phyloP scores from a whole-genome alignment of 192 early-diverging fungal genomes.

The Coemansia sp. region DNA sequence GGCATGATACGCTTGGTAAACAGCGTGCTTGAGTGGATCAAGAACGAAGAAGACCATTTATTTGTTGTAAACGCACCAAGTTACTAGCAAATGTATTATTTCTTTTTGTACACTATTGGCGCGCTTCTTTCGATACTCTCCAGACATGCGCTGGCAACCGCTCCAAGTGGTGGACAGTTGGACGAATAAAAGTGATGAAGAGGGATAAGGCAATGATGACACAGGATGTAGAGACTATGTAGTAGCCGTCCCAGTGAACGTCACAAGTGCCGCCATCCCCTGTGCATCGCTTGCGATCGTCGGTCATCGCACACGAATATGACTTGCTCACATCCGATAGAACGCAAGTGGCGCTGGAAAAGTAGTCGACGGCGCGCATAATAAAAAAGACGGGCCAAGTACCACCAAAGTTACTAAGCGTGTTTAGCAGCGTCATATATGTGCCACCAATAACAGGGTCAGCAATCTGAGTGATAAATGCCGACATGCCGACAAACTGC shows the following conservation, averaged over 20 bases:
- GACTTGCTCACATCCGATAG: constrained; percentile 50
- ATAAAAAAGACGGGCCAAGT: constrained; percentile 97
- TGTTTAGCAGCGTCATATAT: constrained; percentile 90
- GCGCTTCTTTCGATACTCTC: constrained; percentile 51
- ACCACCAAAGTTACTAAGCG: constrained; percentile 95
- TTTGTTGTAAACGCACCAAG: constrained; percentile 76
- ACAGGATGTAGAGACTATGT: constrained; percentile 72
- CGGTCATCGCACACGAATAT: constrained; percentile 68
- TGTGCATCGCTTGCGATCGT: constrained; percentile 63
- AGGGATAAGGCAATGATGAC: constrained; percentile 68
- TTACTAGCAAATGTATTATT: constrained; percentile 51
- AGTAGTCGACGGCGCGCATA: constrained; percentile 87
- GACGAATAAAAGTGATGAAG: constrained; percentile 64
- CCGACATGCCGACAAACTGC: constrained; percentile 95
- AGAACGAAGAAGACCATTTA: constrained; percentile 72
- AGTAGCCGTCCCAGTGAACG: constrained; percentile 84
- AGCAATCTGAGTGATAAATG: constrained; percentile 93
- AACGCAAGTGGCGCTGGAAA: constrained; percentile 79
- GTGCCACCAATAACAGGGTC: constrained; percentile 95
- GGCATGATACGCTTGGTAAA: constrained; percentile 68
- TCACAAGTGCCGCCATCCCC: constrained; percentile 70
- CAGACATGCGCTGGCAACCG: constrained; percentile 49
- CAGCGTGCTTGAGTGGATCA: constrained; percentile 75
- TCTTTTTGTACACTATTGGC: background rate
- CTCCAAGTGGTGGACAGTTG: constrained; percentile 64